phyloP scores from a whole-genome alignment of 345 rosid species.

The Salix suchowensis region DNA sequence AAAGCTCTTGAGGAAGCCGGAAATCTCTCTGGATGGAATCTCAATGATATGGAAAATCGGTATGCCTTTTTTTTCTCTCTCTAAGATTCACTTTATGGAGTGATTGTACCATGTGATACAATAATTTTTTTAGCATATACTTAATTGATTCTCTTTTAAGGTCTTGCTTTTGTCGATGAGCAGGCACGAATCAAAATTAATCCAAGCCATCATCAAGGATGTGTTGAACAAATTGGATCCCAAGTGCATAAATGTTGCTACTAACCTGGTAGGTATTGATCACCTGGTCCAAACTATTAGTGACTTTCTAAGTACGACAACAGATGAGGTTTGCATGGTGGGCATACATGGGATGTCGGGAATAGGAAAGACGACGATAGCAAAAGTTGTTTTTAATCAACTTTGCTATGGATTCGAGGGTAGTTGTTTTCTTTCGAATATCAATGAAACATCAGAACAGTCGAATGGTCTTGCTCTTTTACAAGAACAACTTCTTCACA shows the following conservation, averaged over 20 bases:
- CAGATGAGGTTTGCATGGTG: background rate
- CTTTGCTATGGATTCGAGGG: background rate
- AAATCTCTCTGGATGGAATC: background rate
- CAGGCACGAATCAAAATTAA: conserved; percentile 31
- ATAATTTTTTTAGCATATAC: background rate
- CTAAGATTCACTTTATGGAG: too few relatives aligned
- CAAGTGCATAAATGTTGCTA: background rate
- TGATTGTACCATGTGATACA: too few relatives aligned
- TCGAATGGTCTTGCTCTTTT: background rate
- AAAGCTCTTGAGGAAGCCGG: background rate
- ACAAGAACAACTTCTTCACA: too few relatives aligned
- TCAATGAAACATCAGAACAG: background rate
- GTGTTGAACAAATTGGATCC: conserved; percentile 23
- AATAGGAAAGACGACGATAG: background rate
- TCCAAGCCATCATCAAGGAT: conserved; percentile 21
- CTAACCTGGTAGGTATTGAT: background rate
- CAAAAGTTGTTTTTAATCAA: background rate
- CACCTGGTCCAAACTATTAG: background rate
- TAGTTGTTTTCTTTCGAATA: background rate
- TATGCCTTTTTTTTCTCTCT: background rate
- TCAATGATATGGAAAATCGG: background rate
- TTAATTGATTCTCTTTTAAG: background rate
- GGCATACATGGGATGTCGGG: background rate
- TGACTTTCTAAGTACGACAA: background rate
- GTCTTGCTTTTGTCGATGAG: too few relatives aligned